Base-by-base conservation (phyloP, 2,329 filamentous ascomycete genomes). In the Colletotrichum tropicicola region DNA sequence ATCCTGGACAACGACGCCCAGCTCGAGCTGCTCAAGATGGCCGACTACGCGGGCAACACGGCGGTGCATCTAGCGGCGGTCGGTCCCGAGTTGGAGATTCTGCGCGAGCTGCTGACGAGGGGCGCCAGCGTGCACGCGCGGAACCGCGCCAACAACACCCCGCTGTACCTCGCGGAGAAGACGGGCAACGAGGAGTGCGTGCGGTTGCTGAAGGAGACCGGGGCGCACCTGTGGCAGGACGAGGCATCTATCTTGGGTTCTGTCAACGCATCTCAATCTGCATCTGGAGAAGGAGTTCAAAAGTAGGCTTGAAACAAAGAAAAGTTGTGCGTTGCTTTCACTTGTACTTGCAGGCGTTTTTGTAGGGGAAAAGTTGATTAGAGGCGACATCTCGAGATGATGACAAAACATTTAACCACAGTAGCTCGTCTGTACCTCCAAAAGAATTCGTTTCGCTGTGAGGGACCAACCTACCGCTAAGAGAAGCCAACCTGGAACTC, bases 31-130 rank as follows among this genome's bases (percentile, higher is more conserved):
- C 83, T 96, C 45, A 92, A 92, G 72, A 89, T 90, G 68, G 86
- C 87, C 28, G 92, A 96, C 78, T 95, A 95, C 74, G 91, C 91
- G 19, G 92, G 92, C 48, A 96, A 95, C 78, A 95, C 92, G 25
- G 84, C 83, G 4, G 77, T 87, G 37, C 87, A 89, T 71, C 81
- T 89, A 3, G 87, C 86, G 1, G 85, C 86, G 28, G 82, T 88
- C 5, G 81, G 83, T 1, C 82, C 86, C 17, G 81, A 84, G 62
- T 77, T 80, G 1, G 80, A 81, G n/a, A 83, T 91, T 28, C 77
- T 91, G 70, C 78, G 83, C 23, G 85, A 88, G 71, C 77, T 92
- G 48, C 80, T 92, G 12, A 80, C 80, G 43, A 80, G 83, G 19
- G 89, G 89, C 7, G 88, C 87, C n/a, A 89, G 88, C 71, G 89